Percentiles rank a stretch among this genome's conserved stretches.
Evolutionary conservation across 2,329 filamentous ascomycete species (phyloP).

Genomic region (Alternaria tenuissima): DNA sequence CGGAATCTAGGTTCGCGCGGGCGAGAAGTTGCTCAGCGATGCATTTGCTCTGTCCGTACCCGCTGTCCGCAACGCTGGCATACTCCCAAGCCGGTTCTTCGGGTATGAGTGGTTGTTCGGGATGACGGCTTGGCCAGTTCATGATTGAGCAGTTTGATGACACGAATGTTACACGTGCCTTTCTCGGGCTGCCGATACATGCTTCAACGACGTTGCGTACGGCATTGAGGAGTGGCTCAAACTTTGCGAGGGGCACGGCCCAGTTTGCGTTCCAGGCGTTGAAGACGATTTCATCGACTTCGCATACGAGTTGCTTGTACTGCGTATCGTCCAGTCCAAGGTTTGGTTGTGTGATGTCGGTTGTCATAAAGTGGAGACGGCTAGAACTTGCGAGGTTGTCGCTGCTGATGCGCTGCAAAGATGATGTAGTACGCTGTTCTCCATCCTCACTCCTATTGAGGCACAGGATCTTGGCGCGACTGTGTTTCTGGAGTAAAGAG

Average conservation of each 20-base stretch:
- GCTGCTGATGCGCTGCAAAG: background rate
- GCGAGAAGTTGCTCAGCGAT: slow-evolving; percentile 1
- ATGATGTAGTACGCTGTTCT: slow-evolving; percentile 1
- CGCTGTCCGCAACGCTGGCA: background rate
- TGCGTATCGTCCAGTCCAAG: background rate
- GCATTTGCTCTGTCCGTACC: slow-evolving; percentile 3
- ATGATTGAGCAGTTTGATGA: background rate
- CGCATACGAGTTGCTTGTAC: background rate
- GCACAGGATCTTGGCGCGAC: background rate
- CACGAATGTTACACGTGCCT: background rate
- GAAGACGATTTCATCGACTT: background rate
- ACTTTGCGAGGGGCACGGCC: background rate
- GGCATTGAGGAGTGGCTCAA: background rate
- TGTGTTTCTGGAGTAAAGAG: background rate
- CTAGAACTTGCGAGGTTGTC: background rate
- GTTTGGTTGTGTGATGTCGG: background rate
- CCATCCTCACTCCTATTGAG: background rate
- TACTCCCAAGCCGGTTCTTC: slow-evolving; percentile 2
- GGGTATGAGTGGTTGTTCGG: background rate
- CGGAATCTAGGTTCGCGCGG: background rate
- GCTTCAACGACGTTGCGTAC: background rate
- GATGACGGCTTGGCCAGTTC: background rate
- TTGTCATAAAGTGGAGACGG: background rate
- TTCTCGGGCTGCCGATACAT: background rate
- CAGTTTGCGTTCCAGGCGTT: slow-evolving; percentile 7